These are phyloP conservation scores for Phytomonas francai DNA, from an alignment of 208 protist species.

Conservation along the genomic window DNA sequence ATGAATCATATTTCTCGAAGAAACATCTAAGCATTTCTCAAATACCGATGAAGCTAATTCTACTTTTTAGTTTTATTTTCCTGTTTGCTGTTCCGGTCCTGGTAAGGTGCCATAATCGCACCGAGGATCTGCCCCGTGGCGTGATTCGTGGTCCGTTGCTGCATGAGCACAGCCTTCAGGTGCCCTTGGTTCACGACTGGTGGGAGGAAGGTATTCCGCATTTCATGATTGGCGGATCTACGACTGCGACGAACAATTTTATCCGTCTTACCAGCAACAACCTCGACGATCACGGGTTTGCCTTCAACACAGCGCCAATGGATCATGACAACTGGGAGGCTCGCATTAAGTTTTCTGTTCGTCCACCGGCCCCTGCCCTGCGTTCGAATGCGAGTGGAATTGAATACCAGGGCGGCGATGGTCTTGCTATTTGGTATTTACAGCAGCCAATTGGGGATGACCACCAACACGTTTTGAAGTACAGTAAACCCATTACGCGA, in stretches of 20 bases:
- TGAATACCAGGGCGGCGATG: constrained; percentile 70
- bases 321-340: constrained; percentile 73
- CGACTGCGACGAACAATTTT: constrained; percentile 73
- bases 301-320: constrained; percentile 71
- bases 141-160: constrained; percentile 57
- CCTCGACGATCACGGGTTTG: constrained; percentile 64
- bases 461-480: constrained; percentile 75
- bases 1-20: constrained; percentile 1
- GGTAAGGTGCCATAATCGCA: neutral
- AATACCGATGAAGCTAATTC: neutral
- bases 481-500: constrained; percentile 53
- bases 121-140: constrained; percentile 33
- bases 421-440: constrained; percentile 80
- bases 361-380: constrained; percentile 31
- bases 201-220: constrained; percentile 84
- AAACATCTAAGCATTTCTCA: neutral
- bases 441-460: constrained; percentile 71
- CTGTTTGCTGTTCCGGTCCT: neutral
- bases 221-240: constrained; percentile 77
- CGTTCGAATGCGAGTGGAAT: constrained; percentile 6
- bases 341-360: constrained; percentile 63
- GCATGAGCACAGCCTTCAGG: constrained; percentile 67
- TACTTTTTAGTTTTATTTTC: neutral
- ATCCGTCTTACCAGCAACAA: constrained; percentile 66
- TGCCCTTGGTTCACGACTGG: constrained; percentile 76